Base-by-base conservation (phyloP, 306 rosid genomes). In the Prunus mira region DNA sequence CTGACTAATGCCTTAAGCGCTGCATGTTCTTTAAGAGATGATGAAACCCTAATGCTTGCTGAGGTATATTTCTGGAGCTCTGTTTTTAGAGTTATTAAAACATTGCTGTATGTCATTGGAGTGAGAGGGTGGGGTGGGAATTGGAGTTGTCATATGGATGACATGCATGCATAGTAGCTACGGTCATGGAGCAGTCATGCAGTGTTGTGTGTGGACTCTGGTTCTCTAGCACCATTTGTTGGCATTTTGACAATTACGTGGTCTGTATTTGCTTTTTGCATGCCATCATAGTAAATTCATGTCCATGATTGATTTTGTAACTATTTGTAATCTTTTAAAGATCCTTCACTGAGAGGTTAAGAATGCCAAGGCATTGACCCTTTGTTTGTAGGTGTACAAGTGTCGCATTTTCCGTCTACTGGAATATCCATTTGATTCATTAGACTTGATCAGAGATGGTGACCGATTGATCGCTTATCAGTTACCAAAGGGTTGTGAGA, bases 381-480 rank as follows among this genome's bases (percentile, higher is more conserved):
- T 27, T 58, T 18, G 15, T 77, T 71, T 76, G 81, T 86, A 92
- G 97, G 67, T 92, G 80, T 88, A 73, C 83, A 77, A 0, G 87
- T 78, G 83, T 82, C 73, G 55, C 4, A 83, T 91, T 65, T 70
- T 79, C 78, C 85, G 85, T 25, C 14, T 72, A 67, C 80, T 66
- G 13, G 92, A 89, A 78, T 86, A 84, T 30, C 97, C 85, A 47
- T 81, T 86, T 73, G 91, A 86, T 74, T 82, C 69, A 6, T 75
- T 91, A 63, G 85, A 55, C 56, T 93, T 80, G 68, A 86, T 91
- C 50, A 88, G 96, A 84, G 93, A 89, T 80, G 90, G 76, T 58
- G 98, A 91, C 84, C 81, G 34, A 75, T 88, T 93, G 84, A 96
- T 88, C 0, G 97, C 96, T 52, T 93, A 93, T 74, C 91, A 93